These are phyloP conservation scores for Saccharomycopsis fodiens DNA, from an alignment of 805 yeast genomes.

Conservation along the genomic window DNA sequence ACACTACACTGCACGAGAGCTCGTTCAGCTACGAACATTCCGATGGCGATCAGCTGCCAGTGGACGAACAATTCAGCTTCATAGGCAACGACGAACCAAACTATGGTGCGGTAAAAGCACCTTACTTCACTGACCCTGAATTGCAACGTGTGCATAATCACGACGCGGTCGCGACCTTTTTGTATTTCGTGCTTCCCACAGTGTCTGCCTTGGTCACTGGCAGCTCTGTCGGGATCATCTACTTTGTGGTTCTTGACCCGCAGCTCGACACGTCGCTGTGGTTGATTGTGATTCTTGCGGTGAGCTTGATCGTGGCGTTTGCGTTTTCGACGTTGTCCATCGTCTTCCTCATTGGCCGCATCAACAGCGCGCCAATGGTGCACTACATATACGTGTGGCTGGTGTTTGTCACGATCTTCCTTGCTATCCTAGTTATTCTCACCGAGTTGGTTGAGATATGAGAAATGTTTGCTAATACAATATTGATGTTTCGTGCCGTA, in stretches of 20 bases:
- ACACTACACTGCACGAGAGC: not conserved
- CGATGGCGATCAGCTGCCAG: not conserved
- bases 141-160: slow-evolving; percentile 11
- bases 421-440: slow-evolving; percentile 1
- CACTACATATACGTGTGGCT: slow-evolving; percentile 17
- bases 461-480: not conserved
- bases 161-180: slow-evolving; percentile 17
- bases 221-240: slow-evolving; percentile 11
- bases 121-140: slow-evolving; percentile 10
- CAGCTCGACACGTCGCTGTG: slow-evolving; percentile 8
- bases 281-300: slow-evolving; percentile 1
- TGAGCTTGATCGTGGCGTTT: slow-evolving; percentile 12
- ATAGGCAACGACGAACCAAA: not conserved
- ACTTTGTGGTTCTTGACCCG: slow-evolving; percentile 13
- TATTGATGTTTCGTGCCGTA: too few relatives aligned
- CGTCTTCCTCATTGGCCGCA: slow-evolving; percentile 11
- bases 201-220: slow-evolving; percentile 16
- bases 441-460: slow-evolving; percentile 6
- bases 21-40: not conserved
- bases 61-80: not conserved
- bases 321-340: slow-evolving; percentile 3
- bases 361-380: slow-evolving; percentile 14
- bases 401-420: slow-evolving; percentile 10
- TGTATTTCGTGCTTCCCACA: slow-evolving; percentile 16
- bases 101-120: not conserved